These are phyloP conservation scores for Trichoderma afroharzianum DNA, from an alignment of 2,329 filamentous ascomycete species.

Conservation along the genomic window DNA sequence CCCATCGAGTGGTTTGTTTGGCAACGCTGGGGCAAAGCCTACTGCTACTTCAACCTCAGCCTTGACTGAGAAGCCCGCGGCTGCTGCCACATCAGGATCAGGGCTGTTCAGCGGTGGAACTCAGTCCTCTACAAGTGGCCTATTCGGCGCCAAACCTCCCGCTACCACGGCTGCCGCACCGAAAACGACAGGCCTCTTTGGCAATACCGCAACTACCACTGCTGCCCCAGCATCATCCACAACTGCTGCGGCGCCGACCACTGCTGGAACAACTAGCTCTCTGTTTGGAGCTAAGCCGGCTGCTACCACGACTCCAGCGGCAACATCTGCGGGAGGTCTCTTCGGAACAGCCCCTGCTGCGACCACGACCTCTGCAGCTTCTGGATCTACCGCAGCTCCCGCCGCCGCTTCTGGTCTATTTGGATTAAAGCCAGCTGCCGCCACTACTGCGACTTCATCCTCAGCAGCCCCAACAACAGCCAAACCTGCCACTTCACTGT, in stretches of 20 bases:
- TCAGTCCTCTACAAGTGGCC: constrained; percentile 26
- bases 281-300: constrained; percentile 43
- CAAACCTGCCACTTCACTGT: constrained; percentile 27
- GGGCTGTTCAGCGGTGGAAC: constrained; percentile 31
- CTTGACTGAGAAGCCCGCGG: constrained; percentile 16
- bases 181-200: constrained; percentile 27
- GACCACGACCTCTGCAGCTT: constrained; percentile 21
- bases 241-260: constrained; percentile 25
- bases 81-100: constrained; percentile 22
- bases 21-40: constrained; percentile 21
- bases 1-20: constrained; percentile 26
- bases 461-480: constrained; percentile 26
- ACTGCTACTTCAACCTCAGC: constrained; percentile 16
- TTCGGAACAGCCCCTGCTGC: constrained; percentile 33
- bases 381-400: constrained; percentile 27
- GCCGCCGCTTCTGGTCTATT: constrained; percentile 30
- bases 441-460: constrained; percentile 29
- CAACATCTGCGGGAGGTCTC: constrained; percentile 35
- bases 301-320: constrained; percentile 30
- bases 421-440: constrained; percentile 30
- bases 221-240: constrained; percentile 25
- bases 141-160: constrained; percentile 25
- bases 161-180: constrained; percentile 20
- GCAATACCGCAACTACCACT: constrained; percentile 21
- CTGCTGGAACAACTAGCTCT: constrained; percentile 23